These are phyloP conservation scores for Sclerotinia minor DNA, from an alignment of 2,329 filamentous ascomycete species.

Conservation along the genomic window DNA sequence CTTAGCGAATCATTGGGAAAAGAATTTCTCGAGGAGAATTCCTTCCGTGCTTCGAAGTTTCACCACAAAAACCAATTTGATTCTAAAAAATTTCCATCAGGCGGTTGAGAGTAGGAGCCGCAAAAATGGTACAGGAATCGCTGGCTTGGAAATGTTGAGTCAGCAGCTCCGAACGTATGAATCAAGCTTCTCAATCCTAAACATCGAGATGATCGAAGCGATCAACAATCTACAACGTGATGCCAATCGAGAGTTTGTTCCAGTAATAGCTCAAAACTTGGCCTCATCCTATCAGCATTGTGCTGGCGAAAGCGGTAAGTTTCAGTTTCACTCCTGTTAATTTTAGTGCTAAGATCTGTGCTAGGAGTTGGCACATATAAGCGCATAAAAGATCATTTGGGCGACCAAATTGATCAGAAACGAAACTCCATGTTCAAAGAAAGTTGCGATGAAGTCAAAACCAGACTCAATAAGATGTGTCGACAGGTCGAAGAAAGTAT, in stretches of 20 bases:
- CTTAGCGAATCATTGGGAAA: slow-evolving; percentile 35
- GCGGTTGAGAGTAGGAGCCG: slow-evolving; percentile 45
- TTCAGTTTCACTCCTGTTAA: neutral
- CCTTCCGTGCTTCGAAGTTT: slow-evolving; percentile 46
- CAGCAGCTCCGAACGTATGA: slow-evolving; percentile 47
- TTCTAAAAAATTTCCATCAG: slow-evolving; percentile 46
- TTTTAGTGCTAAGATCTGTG: neutral
- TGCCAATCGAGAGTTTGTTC: slow-evolving; percentile 55
- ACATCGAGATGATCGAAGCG: slow-evolving; percentile 38
- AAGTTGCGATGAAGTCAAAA: slow-evolving; percentile 47
- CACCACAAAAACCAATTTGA: slow-evolving; percentile 38
- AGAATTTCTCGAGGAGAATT: slow-evolving; percentile 45
- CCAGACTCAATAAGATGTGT: slow-evolving; percentile 45
- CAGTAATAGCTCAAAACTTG: slow-evolving; percentile 50
- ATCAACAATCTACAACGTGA: slow-evolving; percentile 52
- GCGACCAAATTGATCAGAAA: slow-evolving; percentile 45
- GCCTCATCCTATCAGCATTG: slow-evolving; percentile 49
- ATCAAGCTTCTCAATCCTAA: slow-evolving; percentile 45
- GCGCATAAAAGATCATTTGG: slow-evolving; percentile 56
- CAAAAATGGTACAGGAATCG: slow-evolving; percentile 44
- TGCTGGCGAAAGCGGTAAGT: slow-evolving; percentile 46
- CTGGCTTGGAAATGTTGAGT: slow-evolving; percentile 45
- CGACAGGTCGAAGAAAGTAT: slow-evolving; percentile 35
- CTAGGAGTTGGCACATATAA: slow-evolving; percentile 47
- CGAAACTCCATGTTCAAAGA: slow-evolving; percentile 52